Percentiles rank a stretch among this genome's conserved stretches.
These are phyloP conservation scores for Nannochloropsis limnetica DNA, from an alignment of 352 stramenopile species.

Conservation along the genomic window DNA sequence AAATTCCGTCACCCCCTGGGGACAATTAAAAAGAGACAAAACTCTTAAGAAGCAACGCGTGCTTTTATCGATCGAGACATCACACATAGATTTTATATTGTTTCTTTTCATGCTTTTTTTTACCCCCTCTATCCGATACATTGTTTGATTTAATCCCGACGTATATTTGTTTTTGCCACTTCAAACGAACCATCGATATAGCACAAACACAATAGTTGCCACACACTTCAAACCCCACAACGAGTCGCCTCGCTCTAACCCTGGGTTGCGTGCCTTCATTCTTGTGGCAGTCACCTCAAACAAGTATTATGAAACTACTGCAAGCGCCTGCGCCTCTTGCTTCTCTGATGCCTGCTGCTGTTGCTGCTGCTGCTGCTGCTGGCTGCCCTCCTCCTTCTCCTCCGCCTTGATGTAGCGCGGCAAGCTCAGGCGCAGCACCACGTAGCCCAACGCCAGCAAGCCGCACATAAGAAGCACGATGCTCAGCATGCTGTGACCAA, in stretches of 20 bases:
- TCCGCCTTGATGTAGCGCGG: background rate
- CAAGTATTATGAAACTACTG: background rate
- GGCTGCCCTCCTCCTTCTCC: background rate
- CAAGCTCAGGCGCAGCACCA: background rate
- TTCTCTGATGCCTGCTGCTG: background rate
- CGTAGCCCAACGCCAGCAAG: background rate
- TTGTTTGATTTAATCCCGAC: background rate
- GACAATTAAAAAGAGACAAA: too few relatives aligned
- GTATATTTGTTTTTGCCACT: background rate
- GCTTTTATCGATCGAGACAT: background rate
- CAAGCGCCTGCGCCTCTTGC: background rate
- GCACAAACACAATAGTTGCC: too few relatives aligned
- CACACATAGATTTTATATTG: background rate
- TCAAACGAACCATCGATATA: background rate
- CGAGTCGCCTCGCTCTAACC: background rate
- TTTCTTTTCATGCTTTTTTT: background rate
- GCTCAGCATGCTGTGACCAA: conserved; percentile 2
- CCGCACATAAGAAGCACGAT: conserved; percentile 8
- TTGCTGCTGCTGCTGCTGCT: background rate
- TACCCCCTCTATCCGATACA: background rate
- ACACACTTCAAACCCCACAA: background rate
- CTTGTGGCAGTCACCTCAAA: background rate
- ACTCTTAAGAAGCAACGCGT: background rate
- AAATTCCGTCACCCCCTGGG: too few relatives aligned
- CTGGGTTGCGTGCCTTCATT: background rate